A percentile compares a stretch with the other conserved stretches of the same genome.
phyloP scores from a whole-genome alignment of 2,329 filamentous ascomycete species.

The Diaporthe amygdali region DNA sequence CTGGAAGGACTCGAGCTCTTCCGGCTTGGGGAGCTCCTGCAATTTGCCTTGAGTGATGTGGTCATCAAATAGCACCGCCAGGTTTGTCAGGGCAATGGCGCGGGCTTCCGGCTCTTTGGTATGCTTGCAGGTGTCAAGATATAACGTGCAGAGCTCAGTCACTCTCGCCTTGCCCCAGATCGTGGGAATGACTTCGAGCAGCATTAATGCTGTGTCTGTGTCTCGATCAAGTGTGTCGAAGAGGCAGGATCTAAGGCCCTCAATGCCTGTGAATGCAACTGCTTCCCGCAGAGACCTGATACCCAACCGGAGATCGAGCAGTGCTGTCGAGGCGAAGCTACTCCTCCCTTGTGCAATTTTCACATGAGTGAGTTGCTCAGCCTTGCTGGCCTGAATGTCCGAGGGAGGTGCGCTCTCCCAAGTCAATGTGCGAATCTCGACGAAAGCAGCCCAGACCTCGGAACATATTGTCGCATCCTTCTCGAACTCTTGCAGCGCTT shows the following conservation, averaged over 20 bases:
- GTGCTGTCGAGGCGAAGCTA: slow-evolving; percentile 32
- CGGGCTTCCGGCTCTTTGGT: slow-evolving; percentile 51
- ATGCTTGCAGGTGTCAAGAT: slow-evolving; percentile 45
- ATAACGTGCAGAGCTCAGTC: slow-evolving; percentile 45
- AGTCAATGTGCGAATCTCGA: slow-evolving; percentile 52
- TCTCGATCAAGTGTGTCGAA: slow-evolving; percentile 43
- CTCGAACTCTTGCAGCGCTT: slow-evolving; percentile 17
- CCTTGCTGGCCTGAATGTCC: neutral
- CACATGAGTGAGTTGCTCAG: neutral
- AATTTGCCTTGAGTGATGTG: slow-evolving; percentile 36
- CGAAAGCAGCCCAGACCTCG: slow-evolving; percentile 50
- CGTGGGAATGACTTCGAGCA: slow-evolving; percentile 44
- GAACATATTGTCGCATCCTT: slow-evolving; percentile 32
- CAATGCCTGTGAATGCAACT: slow-evolving; percentile 24
- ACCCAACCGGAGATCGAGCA: slow-evolving; percentile 45
- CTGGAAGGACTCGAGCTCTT: slow-evolving; percentile 42
- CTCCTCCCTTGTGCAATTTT: neutral
- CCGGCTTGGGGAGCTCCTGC: slow-evolving; percentile 36
- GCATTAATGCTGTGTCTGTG: slow-evolving; percentile 45
- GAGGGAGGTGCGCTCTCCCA: slow-evolving; percentile 34
- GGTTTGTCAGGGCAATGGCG: slow-evolving; percentile 50
- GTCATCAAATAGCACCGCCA: slow-evolving; percentile 51
- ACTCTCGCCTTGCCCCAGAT: slow-evolving; percentile 34
- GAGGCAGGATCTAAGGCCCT: slow-evolving; percentile 36
- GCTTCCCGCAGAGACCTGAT: slow-evolving; percentile 44